Evolutionary conservation across 352 stramenopile genomes (phyloP), one percentile per base, ranked within the genome.

Genomic region (Pythium aphanidermatum): DNA sequence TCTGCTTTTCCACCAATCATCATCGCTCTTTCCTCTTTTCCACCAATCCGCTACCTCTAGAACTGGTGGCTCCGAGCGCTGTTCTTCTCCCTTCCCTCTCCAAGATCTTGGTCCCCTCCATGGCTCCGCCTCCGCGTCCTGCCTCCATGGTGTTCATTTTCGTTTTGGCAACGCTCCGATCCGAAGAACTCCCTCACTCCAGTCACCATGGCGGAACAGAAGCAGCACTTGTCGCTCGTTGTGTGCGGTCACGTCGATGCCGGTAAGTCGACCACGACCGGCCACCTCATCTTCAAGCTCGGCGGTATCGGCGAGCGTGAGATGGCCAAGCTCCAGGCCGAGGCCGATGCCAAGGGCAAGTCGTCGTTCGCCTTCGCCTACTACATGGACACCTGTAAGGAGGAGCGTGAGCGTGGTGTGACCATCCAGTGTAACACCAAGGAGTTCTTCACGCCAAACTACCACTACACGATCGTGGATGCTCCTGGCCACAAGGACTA

Each of bases 241-340:
- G 90, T 98, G 35, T 98, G 98, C 56, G 95, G 95, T 29, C 94
- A 98, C 79, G 81, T 98, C 65, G 89, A 98, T 88, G 82, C 89
- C 73, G 96, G 97, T 49, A 99, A 99, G 81, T 99, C 95, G 39
- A 99, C 97, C 24, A 98, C 93, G 32, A 98, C 92, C 12, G 96
- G 96, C 55, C 96, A 99, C 74, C 73, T 99, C 42, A 98, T 99
- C 66, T 99, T 98, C 89, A 98, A 99, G 82, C 98, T 93, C 78
- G 96, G 96, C 61, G 90, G 91, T 60, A 97, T 99, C 62, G 92
- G 98, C 76, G 96, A 99, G 80, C 88, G 92, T 84, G 98, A 95
- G 20, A 98, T 99, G 69, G 96, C 99, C 65, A 98, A 98, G 74
- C 97, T 96, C 66, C 92, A 99, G 79, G 97, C 98, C 60, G 96